Base-by-base conservation (phyloP, 148 eudicot species). In the Amaranthus cruentus region DNA sequence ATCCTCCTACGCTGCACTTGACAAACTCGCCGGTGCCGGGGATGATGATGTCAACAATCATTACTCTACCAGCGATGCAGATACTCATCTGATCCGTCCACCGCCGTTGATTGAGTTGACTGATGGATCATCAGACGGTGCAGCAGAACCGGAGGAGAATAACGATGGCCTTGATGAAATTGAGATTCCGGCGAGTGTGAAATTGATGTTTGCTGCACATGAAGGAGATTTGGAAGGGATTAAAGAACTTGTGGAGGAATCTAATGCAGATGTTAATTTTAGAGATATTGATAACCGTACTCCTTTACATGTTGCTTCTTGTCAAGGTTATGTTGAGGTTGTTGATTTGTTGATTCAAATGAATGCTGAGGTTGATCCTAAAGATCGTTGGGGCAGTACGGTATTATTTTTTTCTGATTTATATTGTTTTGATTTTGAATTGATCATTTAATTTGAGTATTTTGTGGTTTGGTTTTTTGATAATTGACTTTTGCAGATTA, bases 301-400 rank as follows among this genome's bases (percentile, higher is more conserved):
- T 0, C 92, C 99, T 9, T 84, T 90, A 7, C 99, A 92, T 55
- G 80, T 95, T 7, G 96, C 97, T 4, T 90, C 99, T 6, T 90
- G 99, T 64, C 96, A 92, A 68, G 99, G 99, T 4, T 81, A 68
- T 66, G 77, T 72, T 42, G 94, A 84, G 10, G 96, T 87, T 11
- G 96, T 85, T 50, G 73, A 83, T 72, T 66, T 92, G 55, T 81
- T 95, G 86, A 75, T 95, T 44, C 43, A 76, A 2, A 73, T 78
- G 14, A 87, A 88, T 3, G 99, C 99, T 11, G 75, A 87, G 0
- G 82, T 92, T 74, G 92, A 92, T 70, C 84, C 92, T 62, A 73
- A 84, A 72, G 99, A 95, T 85, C 97, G 93, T 0, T 92, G 99
- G 97, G 97, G 99, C 9, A 92, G 99, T 90, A 95, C 99, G 93